Evolutionary conservation across 2,329 filamentous ascomycete genomes (phyloP).

Genomic region (Lecanicillium sp.): DNA sequence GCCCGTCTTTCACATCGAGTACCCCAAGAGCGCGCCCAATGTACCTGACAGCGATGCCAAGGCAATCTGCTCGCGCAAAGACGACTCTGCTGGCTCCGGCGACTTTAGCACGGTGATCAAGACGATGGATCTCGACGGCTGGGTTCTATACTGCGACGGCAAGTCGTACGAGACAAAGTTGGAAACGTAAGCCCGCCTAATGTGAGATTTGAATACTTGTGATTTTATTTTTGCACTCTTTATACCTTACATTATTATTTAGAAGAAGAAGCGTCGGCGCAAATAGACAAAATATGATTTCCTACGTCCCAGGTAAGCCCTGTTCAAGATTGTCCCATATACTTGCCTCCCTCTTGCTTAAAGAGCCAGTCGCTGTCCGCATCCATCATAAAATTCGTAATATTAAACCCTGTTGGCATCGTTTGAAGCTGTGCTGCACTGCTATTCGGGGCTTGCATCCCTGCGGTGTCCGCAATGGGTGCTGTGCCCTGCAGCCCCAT

Average conservation of each 20-base stretch:
- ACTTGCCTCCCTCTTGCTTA: constrained; percentile 37
- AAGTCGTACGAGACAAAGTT: constrained; percentile 19
- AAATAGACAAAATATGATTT: too few species aligned
- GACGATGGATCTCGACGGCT: constrained; percentile 55
- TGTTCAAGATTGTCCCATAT: not conserved
- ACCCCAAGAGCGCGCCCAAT: constrained; percentile 43
- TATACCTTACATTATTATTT: too few species aligned
- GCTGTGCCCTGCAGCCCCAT: constrained; percentile 12
- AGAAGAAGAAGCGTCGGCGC: too few species aligned
- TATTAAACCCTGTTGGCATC: constrained; percentile 58
- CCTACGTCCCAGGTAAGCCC: not conserved
- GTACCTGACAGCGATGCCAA: constrained; percentile 25
- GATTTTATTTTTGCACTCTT: too few species aligned
- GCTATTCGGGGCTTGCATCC: constrained; percentile 19
- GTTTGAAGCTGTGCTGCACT: constrained; percentile 16
- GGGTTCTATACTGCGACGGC: constrained; percentile 49
- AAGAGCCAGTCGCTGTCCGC: constrained; percentile 69
- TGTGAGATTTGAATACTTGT: not conserved
- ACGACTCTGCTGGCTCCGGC: constrained; percentile 30
- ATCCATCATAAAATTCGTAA: constrained; percentile 71
- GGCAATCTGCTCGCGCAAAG: constrained; percentile 33
- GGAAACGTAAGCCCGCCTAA: not conserved
- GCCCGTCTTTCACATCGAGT: constrained; percentile 69
- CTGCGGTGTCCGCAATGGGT: constrained; percentile 12
- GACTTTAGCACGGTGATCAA: constrained; percentile 60